Evolutionary conservation across 2,329 filamentous ascomycete genomes (phyloP).

Genomic region (Fusarium sp.): DNA sequence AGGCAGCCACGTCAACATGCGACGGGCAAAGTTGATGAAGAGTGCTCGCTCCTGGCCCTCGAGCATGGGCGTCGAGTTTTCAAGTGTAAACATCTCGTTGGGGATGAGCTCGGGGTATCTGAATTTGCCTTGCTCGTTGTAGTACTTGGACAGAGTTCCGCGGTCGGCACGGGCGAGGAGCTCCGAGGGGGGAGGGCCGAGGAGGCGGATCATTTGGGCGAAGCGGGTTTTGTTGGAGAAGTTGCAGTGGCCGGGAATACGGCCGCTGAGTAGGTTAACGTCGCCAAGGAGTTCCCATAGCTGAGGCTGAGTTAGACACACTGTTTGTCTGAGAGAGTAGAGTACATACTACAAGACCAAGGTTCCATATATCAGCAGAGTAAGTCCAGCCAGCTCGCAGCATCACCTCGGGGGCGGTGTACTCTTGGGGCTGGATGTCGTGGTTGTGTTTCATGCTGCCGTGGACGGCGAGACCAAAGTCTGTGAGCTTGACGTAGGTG

Average conservation of each 20-base stretch:
- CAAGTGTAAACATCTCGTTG: constrained; percentile 34
- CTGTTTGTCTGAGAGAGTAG: neutral
- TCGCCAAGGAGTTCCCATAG: constrained; percentile 47
- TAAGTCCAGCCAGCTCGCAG: constrained; percentile 47
- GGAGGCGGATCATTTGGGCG: constrained; percentile 46
- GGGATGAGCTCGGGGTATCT: constrained; percentile 35
- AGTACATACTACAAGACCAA: constrained; percentile 45
- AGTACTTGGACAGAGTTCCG: constrained; percentile 31
- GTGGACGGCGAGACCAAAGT: constrained; percentile 45
- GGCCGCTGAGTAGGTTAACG: constrained; percentile 42
- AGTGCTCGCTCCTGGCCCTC: constrained; percentile 37
- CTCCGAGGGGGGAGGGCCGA: constrained; percentile 43
- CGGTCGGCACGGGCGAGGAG: constrained; percentile 40
- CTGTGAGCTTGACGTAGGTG: constrained; percentile 43
- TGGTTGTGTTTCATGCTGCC: constrained; percentile 41
- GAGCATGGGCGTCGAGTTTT: constrained; percentile 34
- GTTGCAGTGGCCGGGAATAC: constrained; percentile 20
- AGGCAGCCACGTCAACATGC: constrained; percentile 47
- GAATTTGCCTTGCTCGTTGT: constrained; percentile 39
- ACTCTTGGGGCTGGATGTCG: constrained; percentile 46
- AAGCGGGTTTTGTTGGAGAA: constrained; percentile 44
- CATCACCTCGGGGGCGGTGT: constrained; percentile 48
- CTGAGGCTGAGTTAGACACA: constrained; percentile 21
- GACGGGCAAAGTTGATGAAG: constrained; percentile 45
- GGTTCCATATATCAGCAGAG: constrained; percentile 48